Base-by-base conservation (phyloP, 2,329 filamentous ascomycete species). In the Trichoderma semiorbis region DNA sequence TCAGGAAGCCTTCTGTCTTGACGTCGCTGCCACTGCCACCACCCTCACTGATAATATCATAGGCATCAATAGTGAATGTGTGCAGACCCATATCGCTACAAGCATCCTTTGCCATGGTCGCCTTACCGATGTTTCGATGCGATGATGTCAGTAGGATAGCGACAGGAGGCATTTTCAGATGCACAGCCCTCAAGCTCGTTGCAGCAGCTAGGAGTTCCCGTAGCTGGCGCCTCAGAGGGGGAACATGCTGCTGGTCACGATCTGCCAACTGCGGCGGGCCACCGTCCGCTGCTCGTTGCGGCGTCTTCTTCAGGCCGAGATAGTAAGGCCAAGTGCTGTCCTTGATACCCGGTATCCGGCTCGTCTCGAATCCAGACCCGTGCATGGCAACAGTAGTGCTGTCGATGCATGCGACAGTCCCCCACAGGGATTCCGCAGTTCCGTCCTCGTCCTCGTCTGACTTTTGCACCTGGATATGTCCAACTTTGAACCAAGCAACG, bases 401-500 rank as follows among this genome's bases (percentile, higher is more conserved):
- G 79, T 98, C 95, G 63, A 99, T 93, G 61, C 92, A 92, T 3
- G 92, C 93, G 50, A 95, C 90, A 1, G 93, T 92, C 47, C 93
- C 94, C 96, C 96, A 99, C 10, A 91, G 84, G 67, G 93, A 91
- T 63, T 91, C 88, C 4, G 88, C 87, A 2, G 88, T 85, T 16
- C 88, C 88, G 39, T 90, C 88, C n/a, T 87, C 85, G 8, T 88
- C 84, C 77, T 78, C 85, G 76, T 84, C 90, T 75, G 78, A 81
- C 75, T 83, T 89, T 78, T 84, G 84, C 7, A 86, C 83, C 70
- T 85, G 85, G 67, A 97, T 91, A 72, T 93, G 92, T 50, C 92
- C 92, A 53, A 99, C 92, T 74, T 91, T 93, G 85, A 98, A 98
- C 96, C 96, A 99, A 8, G 93, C 95, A 24, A 97, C 92, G 34